A percentile compares a stretch with the other conserved stretches of the same genome.
Evolutionary conservation across 108 stramenopile genomes (phyloP).

Genomic region (Schizochytrium sp.): DNA sequence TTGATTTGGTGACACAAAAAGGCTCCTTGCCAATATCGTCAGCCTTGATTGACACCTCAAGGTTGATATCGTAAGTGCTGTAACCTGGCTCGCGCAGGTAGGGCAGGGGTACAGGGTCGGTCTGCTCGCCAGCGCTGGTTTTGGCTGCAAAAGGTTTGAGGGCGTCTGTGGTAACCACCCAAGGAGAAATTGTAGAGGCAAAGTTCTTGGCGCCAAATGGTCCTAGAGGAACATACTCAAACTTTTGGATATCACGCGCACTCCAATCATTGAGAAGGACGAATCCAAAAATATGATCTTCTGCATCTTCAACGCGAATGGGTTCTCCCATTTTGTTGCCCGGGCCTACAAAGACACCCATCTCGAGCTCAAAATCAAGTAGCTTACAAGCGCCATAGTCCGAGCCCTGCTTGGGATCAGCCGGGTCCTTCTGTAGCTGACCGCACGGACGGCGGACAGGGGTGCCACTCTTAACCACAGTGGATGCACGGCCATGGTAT

Average conservation of each 20-base stretch:
- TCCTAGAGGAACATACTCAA: slow-evolving; percentile 94
- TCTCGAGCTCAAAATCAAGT: slow-evolving; percentile 92
- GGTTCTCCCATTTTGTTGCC: slow-evolving; percentile 76
- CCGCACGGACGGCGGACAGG: slow-evolving; percentile 83
- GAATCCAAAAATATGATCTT: slow-evolving; percentile 89
- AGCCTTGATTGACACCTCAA: slow-evolving; percentile 81
- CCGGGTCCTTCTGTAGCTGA: slow-evolving; percentile 83
- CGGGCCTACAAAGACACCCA: slow-evolving; percentile 88
- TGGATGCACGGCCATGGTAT: slow-evolving; percentile 88
- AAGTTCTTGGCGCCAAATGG: slow-evolving; percentile 93
- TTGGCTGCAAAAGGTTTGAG: slow-evolving; percentile 74
- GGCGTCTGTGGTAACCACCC: slow-evolving; percentile 88
- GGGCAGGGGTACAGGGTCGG: slow-evolving; percentile 69
- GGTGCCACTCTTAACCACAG: slow-evolving; percentile 76
- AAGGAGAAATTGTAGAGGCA: slow-evolving; percentile 87
- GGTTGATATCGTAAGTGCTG: slow-evolving; percentile 82
- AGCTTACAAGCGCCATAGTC: slow-evolving; percentile 81
- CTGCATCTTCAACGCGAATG: slow-evolving; percentile 81
- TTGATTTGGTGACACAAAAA: slow-evolving; percentile 78
- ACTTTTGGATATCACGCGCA: slow-evolving; percentile 85
- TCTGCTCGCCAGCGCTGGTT: slow-evolving; percentile 68
- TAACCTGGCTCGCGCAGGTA: slow-evolving; percentile 70
- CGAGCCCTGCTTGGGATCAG: slow-evolving; percentile 82
- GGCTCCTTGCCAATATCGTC: slow-evolving; percentile 66
- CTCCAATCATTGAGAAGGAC: slow-evolving; percentile 93